Base-by-base conservation (phyloP, 352 stramenopile species). In the Halophytophthora batemanensis region DNA sequence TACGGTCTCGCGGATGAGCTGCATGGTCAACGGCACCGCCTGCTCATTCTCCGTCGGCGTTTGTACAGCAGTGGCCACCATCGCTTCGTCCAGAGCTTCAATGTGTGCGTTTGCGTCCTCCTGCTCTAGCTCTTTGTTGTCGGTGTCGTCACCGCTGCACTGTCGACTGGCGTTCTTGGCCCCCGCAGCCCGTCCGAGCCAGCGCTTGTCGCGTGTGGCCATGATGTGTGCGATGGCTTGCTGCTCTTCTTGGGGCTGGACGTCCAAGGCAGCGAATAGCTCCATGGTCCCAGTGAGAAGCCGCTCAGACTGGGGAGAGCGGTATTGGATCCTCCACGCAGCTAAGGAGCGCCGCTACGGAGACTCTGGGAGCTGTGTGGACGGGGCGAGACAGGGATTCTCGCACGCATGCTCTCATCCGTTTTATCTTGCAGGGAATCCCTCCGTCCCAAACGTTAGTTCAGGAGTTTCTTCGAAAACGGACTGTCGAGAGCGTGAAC, bases 1-100 rank as follows among this genome's bases (percentile, higher is more conserved):
- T 13, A 61, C 21, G 37, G 66, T 74, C 41, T 87, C 73, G 34
- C 78, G 75, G 43, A 92, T 85, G 15, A 92, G 63, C 45, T 67
- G 60, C 72, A 92, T 87, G 13, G 62, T 90, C n/a, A 92, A 46
- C 19, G 56, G 56, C 45, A 68, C 57, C 7, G 72, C 56, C 8
- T 45, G 59, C 28, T 85, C 74, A 22, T 61, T 69, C 37, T 74
- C 47, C 13, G 56, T 47, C 1, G 61, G 46, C 6, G 50, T 59
- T 22, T 71, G 66, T n/a, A 74, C 55, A 6, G 70, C 66, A 34
- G 71, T 38, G 14, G 50, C 45, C 43, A 75, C 60, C 37, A 82
- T 69, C 21, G 75, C 55, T 3, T 82, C 71, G 3, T 87, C 77
- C 29, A 82, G 60, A 28, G 72, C 74, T n/a, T 76, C 74, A 56